Evolutionary conservation across 78 protist genomes (phyloP), one percentile per base, ranked within the genome.

Genomic region (Dictyostelium discoideum): DNA sequence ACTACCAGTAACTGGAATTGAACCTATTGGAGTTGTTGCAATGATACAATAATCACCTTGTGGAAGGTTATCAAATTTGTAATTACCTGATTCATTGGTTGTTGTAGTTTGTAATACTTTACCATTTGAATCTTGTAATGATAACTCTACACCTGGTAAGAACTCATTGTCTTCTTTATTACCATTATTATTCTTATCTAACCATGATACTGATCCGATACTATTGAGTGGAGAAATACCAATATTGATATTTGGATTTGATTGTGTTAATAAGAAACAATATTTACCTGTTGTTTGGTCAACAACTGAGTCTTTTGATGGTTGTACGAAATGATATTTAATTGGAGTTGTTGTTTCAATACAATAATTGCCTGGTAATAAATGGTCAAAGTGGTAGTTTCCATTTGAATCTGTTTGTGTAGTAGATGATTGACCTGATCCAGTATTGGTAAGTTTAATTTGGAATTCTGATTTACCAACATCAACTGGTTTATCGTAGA

Each of bases 41-140:
- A 32, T 42, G 13, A 72, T 18, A 76, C 92, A 86, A 76, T 86
- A 86, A 9, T 46, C 20, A 57, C 92, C 92, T 86, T 81, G 92
- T 74, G 69, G 74, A 3, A 86, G 11, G 9, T 74, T 40, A 48
- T 39, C 32, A 37, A 87, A 73, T 7, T 10, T 78, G 78, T 87
- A 87, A 9, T 60, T n/a, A 87, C 93, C 37, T 32, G 37, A 32
- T 32, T 32, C 93, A 8, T 26, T 4, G 1, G 78, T 4, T 32
- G 54, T 79, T 9, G 93, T 87, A 13, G 63, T 20, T 5, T 29
- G 54, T n/a, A 85, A 16, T 16, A 29, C 29, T 18, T 72, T 40
- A 16, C 79, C 90, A 65, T 74, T 74, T 80, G 54, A n/a, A 80
- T 80, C 69, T 50, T n/a, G 29, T 20, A 84, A 76, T 32, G 76